phyloP scores from a whole-genome alignment of 23 red algal genomes.

The Gracilaria caudata region DNA sequence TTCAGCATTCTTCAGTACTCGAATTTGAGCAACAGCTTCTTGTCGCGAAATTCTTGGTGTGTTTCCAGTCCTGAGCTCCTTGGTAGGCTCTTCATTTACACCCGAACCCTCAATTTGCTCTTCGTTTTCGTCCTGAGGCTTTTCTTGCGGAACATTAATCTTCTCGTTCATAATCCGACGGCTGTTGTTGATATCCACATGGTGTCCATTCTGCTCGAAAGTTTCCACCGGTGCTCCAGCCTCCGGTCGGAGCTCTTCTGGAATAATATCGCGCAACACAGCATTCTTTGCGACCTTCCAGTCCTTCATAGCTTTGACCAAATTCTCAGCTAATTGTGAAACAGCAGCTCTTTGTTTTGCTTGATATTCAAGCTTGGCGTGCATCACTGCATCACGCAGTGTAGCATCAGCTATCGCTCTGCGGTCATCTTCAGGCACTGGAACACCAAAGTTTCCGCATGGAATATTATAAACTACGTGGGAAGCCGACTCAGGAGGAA shows the following conservation, averaged over 20 bases:
- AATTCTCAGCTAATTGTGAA: conserved; percentile 2
- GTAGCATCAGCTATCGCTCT: conserved; percentile 12
- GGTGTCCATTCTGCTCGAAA: not conserved
- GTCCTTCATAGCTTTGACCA: not conserved
- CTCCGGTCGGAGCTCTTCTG: not conserved
- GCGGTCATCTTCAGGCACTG: not conserved
- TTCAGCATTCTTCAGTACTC: not conserved
- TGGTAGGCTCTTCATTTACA: not conserved
- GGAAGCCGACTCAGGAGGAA: not conserved
- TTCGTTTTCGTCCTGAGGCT: not conserved
- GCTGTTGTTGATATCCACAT: not conserved
- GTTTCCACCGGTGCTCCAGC: not conserved
- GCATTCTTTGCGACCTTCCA: conserved; percentile 14
- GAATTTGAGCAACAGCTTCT: not conserved
- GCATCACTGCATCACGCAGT: conserved; percentile 5
- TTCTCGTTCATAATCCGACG: no score
- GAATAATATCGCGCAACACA: conserved; percentile 23
- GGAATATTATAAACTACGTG: not conserved
- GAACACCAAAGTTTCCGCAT: not conserved
- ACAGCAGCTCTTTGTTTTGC: not conserved
- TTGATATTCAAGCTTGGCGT: conserved; percentile 17
- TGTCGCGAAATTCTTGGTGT: not conserved
- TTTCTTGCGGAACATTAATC: not conserved
- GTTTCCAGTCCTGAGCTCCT: not conserved
- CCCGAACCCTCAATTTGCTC: not conserved